Base-by-base conservation (phyloP, 805 yeast genomes). In the Hanseniaspora lindneri region DNA sequence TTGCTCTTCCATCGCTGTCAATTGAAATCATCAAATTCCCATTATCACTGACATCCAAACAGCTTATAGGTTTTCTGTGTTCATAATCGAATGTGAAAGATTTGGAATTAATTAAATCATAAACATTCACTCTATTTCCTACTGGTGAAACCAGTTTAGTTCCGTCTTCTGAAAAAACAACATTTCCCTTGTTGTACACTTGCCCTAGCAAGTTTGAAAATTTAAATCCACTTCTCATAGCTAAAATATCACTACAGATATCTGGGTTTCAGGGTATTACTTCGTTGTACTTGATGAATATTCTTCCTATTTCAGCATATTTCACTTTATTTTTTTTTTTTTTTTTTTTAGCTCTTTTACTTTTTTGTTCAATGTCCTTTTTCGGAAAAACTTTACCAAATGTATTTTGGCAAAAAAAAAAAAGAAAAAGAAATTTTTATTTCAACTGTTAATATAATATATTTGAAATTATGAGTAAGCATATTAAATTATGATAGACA, bases 1-100 rank as follows among this genome's bases (percentile, higher is more conserved):
- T 86, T 17, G 95, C 96, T 56, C 96, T 73, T 0, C 98, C 98
- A 57, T 86, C 95, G 44, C 73, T 80, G 60, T 94, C 98, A 1
- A 89, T 84, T 2, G 94, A 75, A 14, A 92, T 58, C 58, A 92
- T 62, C 32, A 92, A 70, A 0, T 94, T 81, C 11, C 80, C 85
- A 58, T 85, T 95, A 35, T 73, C 75, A 60, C 88, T 92, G 53
- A 92, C 65, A 19, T 96, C 95, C 30, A 92, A 72, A 48, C 87
- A 64, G 2, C 78, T 70, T 40, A 92, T 75, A 56, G 84, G 84
- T 59, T 82, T 84, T 56, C 97, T 75, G 62, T 92, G 98, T 64
- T 92, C 96, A 63, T 87, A 92, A 57, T 79, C 77, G 60, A 89
- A 83, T 1, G 98, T 92, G 67, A 76, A 88, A 2, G 95, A 83